Base-by-base conservation (phyloP, 140 eudicot genomes). In the Eryngium alpinum region DNA sequence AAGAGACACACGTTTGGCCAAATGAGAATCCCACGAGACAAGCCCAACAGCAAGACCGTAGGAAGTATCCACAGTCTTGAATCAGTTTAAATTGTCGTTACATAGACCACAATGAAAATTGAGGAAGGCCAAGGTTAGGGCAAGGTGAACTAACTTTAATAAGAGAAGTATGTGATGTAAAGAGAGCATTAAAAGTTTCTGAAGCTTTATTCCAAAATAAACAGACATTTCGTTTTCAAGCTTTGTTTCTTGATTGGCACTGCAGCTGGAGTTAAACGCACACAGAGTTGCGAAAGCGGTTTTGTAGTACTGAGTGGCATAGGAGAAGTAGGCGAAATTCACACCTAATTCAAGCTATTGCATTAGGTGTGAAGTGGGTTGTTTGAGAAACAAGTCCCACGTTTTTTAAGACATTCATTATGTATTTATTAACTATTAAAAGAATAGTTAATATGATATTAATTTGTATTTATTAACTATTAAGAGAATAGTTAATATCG, bases 21-120 rank as follows among this genome's bases (percentile, higher is more conserved):
- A 78, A 79, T 69, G 31, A 16, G 83, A 44, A 79, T 92, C 93
- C 86, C 94, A 94, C 0, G 90, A 84, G 63, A 94, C 98, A 52
- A 94, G 90, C 91, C 92, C 97, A 59, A 94, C 96, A 16, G 98
- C 96, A 80, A 93, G 97, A 25, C 98, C 98, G 59, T 94, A 94
- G 32, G 98, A 94, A 24, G 98, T 94, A 77, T 92, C 94, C 11
- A 94, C 90, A 32, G 85, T 83, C 85, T 87, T 90, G 56, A 94
- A 94, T 69, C 80, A 90, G 5, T 92, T 91, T 0, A 97, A 92
- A 69, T 92, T 85, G 25, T 92, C 90, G 10, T 92, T 89, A 88
- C 98, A 94, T 16, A 94, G 86, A 0, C 94, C 81, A 33, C 94
- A 84, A 9, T 96, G 91, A 60, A 94, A 94, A 82, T 90, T 91